Percentiles rank a stretch among this genome's conserved stretches.
Evolutionary conservation across 2,329 filamentous ascomycete species (phyloP).

Genomic region (Colletotrichum sp.): DNA sequence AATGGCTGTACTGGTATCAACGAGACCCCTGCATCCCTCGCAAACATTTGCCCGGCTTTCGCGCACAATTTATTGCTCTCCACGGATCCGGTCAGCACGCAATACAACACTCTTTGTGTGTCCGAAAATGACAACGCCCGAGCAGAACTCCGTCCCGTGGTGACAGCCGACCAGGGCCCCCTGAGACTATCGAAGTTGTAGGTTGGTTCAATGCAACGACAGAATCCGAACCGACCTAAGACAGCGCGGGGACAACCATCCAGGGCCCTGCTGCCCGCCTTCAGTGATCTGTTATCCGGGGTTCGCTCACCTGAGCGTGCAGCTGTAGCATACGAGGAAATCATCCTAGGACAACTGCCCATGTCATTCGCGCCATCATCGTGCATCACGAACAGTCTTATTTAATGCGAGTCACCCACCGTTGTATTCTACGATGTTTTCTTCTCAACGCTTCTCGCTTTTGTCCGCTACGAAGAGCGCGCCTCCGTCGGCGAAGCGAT

Average conservation of each 20-base stretch:
- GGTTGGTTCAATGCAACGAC: not conserved
- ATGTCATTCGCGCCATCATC: not conserved
- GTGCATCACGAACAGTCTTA: not conserved
- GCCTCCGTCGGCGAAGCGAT: not conserved
- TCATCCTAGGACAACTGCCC: not conserved
- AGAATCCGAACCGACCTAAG: not conserved
- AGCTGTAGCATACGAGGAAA: not conserved
- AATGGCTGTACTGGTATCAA: not conserved
- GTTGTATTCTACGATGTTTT: not conserved
- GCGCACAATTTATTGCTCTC: not conserved
- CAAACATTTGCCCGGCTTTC: not conserved
- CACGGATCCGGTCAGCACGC: not conserved
- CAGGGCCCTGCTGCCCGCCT: not conserved
- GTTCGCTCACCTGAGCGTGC: not conserved
- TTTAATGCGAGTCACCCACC: not conserved
- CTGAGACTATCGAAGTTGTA: conserved; percentile 1
- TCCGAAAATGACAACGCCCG: not conserved
- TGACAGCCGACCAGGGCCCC: not conserved
- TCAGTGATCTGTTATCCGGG: not conserved
- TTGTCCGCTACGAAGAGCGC: not conserved
- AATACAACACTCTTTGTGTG: not conserved
- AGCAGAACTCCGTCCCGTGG: not conserved
- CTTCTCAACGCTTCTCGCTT: not conserved
- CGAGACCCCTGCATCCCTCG: not conserved
- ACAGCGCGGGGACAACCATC: not conserved